Percentiles rank a stretch among this genome's conserved stretches.
phyloP scores from a whole-genome alignment of 2,329 filamentous ascomycete genomes.

The Trichoderma endophyticum region DNA sequence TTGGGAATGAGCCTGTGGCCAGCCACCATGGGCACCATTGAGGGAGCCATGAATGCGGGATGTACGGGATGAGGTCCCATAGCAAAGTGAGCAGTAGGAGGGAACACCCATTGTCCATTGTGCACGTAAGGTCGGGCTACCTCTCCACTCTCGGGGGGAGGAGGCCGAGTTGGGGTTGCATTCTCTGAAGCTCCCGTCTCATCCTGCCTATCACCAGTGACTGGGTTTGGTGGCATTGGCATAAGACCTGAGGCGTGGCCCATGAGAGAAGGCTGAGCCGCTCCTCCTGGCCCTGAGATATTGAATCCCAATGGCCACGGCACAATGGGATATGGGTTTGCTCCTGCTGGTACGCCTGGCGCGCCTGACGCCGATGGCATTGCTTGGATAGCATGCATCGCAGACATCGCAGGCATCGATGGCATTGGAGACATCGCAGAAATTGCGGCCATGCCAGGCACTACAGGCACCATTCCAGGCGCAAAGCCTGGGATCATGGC shows the following conservation, averaged over 20 bases:
- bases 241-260: slow-evolving; percentile 24
- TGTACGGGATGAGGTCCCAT: slow-evolving; percentile 29
- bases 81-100: slow-evolving; percentile 27
- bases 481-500: slow-evolving; percentile 33
- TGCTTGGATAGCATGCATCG: background rate
- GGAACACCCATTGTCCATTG: slow-evolving; percentile 46
- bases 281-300: slow-evolving; percentile 29
- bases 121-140: slow-evolving; percentile 42
- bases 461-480: slow-evolving; percentile 27
- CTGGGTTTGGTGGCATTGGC: slow-evolving; percentile 23
- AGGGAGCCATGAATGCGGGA: slow-evolving; percentile 28
- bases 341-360: slow-evolving; percentile 27
- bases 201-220: slow-evolving; percentile 29
- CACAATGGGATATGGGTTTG: slow-evolving; percentile 36
- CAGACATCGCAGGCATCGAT: background rate
- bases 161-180: slow-evolving; percentile 32
- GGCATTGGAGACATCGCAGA: background rate
- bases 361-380: slow-evolving; percentile 29
- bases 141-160: slow-evolving; percentile 46
- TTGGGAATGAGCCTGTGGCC: slow-evolving; percentile 21
- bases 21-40: slow-evolving; percentile 27
- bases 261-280: slow-evolving; percentile 27
- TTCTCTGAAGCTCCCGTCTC: slow-evolving; percentile 34
- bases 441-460: background rate
- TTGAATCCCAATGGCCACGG: slow-evolving; percentile 41